Conservation (phyloP, 2,329 filamentous ascomycete genomes). For the Fusarium sp. region DNA sequence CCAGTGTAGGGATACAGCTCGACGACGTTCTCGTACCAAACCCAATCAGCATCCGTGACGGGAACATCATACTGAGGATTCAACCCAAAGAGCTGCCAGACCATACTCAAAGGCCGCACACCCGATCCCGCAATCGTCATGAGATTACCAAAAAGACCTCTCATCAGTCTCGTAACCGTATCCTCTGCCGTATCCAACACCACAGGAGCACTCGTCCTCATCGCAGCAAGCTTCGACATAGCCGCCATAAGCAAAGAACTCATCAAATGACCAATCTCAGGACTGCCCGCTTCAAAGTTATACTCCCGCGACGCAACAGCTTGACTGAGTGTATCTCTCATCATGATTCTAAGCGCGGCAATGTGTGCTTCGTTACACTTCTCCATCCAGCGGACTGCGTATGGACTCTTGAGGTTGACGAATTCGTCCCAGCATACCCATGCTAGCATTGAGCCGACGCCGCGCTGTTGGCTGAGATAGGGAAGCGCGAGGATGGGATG, state of each 20-base stretch:
- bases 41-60: not conserved
- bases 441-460: conserved; percentile 2
- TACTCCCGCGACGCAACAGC: not conserved
- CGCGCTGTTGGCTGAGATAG: conserved; percentile 7
- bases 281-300: not conserved
- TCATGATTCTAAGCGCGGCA: conserved; percentile 1
- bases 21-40: conserved; percentile 16
- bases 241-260: conserved; percentile 16
- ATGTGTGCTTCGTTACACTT: conserved; percentile 21
- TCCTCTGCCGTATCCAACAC: conserved; percentile 4
- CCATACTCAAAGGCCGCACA: conserved; percentile 12
- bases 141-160: conserved; percentile 5
- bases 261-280: conserved; percentile 14
- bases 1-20: conserved; percentile 16
- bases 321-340: conserved; percentile 6
- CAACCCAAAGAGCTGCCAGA: conserved; percentile 5
- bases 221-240: conserved; percentile 6
- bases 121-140: conserved; percentile 16
- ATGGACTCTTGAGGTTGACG: conserved; percentile 14
- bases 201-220: not conserved
- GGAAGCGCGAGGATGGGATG: conserved; percentile 8
- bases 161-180: conserved; percentile 4
- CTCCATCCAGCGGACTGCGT: conserved; percentile 15
- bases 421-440: conserved; percentile 25
- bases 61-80: conserved; percentile 5